Evolutionary conservation across 192 early-diverging fungal genomes (phyloP), one percentile per base, ranked within the genome.

Genomic region (Podila minutissima): DNA sequence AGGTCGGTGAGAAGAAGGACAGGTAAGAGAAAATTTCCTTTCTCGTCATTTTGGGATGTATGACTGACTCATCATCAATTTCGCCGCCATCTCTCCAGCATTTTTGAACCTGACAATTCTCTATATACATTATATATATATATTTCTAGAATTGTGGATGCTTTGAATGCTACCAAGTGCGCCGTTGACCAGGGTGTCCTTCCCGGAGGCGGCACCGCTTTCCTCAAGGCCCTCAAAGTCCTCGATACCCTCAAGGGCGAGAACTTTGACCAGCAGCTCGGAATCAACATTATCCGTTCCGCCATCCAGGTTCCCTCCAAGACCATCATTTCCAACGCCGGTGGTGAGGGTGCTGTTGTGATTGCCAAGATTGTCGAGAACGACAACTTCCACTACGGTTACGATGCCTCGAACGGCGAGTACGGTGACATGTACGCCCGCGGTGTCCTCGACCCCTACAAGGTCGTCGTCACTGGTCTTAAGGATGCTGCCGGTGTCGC

Each of bases 1-100:
- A 99, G 88, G 98, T 99, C 33, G 97, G 97, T 63, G 98, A 99
- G 87, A 99, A 99, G 95, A 99, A 99, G 92, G 98, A 99, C 89
- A 90, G 98, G 57, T 86, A 74, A 50, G 53, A 55, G 38, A 46
- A 46, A 46, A 49, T 6, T 26, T 5, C 26, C 24, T 12, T 19
- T 65, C 46, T 65, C 22, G 41, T 37, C 46, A 48, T 50, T 19
- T 8, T 13, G 9, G 35, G 10, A 37, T 10, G 35, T 46, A 13
- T 46, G 41, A 46, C 41, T 46, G 41, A 46, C 13, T 46, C 41
- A 17, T 15, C 41, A 4, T 17, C 15, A 46, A 4, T 46, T 2
- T 29, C n/a, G 38, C 12, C 38, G 38, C 12, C 41, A 46, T 15
- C 2, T 46, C 41, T 12, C 38, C 33, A 41, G 7, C 38, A 41